Conservation (phyloP, 164 flowering plant genomes). For the Berberis thunbergii region DNA sequence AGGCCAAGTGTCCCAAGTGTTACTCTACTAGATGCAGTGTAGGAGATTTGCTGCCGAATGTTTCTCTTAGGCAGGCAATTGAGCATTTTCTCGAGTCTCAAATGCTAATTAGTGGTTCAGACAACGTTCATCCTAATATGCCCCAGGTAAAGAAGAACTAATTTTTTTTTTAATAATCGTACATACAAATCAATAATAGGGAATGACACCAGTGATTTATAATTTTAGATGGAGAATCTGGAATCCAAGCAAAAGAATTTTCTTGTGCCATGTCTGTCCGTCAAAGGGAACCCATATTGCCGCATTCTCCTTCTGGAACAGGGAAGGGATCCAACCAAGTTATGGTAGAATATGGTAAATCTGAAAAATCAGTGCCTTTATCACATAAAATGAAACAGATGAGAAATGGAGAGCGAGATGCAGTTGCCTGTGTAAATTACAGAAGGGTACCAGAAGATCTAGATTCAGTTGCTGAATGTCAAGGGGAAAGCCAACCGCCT, state of each 20-base stretch:
- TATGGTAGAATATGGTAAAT: slow-evolving; percentile 21
- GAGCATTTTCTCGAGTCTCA: slow-evolving; percentile 59
- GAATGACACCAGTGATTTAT: neutral
- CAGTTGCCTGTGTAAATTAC: slow-evolving; percentile 9
- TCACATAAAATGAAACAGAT: slow-evolving; percentile 15
- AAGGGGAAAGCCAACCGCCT: slow-evolving; percentile 42
- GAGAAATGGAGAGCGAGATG: slow-evolving; percentile 16
- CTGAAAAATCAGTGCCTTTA: slow-evolving; percentile 13
- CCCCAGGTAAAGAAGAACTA: slow-evolving; percentile 36
- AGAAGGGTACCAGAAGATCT: slow-evolving; percentile 11
- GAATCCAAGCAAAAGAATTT: slow-evolving; percentile 50
- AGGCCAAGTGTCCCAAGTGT: slow-evolving; percentile 61
- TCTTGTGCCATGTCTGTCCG: slow-evolving; percentile 30
- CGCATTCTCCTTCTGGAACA: slow-evolving; percentile 45
- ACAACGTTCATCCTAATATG: slow-evolving; percentile 35
- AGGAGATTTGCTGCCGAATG: slow-evolving; percentile 60
- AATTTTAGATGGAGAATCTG: slow-evolving; percentile 71
- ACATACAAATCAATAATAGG: neutral
- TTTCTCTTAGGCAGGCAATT: slow-evolving; percentile 65
- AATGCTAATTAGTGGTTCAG: slow-evolving; percentile 32
- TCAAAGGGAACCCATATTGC: slow-evolving; percentile 26
- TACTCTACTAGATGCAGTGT: slow-evolving; percentile 44
- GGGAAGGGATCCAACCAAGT: slow-evolving; percentile 55
- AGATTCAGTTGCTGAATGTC: slow-evolving; percentile 26
- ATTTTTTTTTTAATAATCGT: neutral